A percentile compares a stretch with the other conserved stretches of the same genome.
These are phyloP conservation scores for Beauveria varroae DNA, from an alignment of 2,329 filamentous ascomycete species.

Conservation along the genomic window DNA sequence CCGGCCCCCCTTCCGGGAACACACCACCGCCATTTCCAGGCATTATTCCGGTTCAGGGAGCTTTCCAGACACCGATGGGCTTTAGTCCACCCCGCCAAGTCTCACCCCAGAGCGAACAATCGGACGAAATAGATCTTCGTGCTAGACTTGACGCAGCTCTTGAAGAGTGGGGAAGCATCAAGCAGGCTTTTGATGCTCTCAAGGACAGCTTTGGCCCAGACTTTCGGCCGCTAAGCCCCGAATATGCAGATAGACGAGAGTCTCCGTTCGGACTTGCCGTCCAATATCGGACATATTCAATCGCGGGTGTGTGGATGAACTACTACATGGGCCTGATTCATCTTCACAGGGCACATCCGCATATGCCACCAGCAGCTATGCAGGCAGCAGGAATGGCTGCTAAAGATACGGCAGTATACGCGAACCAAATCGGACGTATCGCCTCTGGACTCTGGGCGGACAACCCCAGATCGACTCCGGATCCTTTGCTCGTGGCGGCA, in stretches of 20 bases:
- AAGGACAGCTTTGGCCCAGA: slow-evolving; percentile 59
- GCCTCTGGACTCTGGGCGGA: slow-evolving; percentile 61
- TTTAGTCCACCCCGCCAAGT: slow-evolving; percentile 44
- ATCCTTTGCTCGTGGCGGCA: slow-evolving; percentile 69
- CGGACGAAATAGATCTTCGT: slow-evolving; percentile 52
- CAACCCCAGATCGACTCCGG: slow-evolving; percentile 36
- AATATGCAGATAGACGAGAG: slow-evolving; percentile 52
- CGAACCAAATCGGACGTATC: slow-evolving; percentile 72
- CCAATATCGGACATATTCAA: slow-evolving; percentile 78
- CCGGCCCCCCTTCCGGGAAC: slow-evolving; percentile 22
- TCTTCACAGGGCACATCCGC: slow-evolving; percentile 73
- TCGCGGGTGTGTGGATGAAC: slow-evolving; percentile 80
- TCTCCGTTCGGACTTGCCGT: slow-evolving; percentile 76
- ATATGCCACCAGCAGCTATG: slow-evolving; percentile 87
- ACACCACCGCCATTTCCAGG: slow-evolving; percentile 40
- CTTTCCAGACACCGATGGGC: slow-evolving; percentile 43
- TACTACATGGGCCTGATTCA: slow-evolving; percentile 81
- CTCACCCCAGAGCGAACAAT: slow-evolving; percentile 34
- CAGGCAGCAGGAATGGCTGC: slow-evolving; percentile 76
- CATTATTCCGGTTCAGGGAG: slow-evolving; percentile 46
- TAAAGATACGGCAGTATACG: slow-evolving; percentile 60
- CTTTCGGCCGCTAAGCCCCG: slow-evolving; percentile 67
- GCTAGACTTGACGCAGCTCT: slow-evolving; percentile 61
- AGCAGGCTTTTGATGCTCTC: slow-evolving; percentile 61
- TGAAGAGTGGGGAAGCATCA: slow-evolving; percentile 71